phyloP scores from a whole-genome alignment of 495 filamentous ascomycete species.

The Beverwykella pulmonaria region DNA sequence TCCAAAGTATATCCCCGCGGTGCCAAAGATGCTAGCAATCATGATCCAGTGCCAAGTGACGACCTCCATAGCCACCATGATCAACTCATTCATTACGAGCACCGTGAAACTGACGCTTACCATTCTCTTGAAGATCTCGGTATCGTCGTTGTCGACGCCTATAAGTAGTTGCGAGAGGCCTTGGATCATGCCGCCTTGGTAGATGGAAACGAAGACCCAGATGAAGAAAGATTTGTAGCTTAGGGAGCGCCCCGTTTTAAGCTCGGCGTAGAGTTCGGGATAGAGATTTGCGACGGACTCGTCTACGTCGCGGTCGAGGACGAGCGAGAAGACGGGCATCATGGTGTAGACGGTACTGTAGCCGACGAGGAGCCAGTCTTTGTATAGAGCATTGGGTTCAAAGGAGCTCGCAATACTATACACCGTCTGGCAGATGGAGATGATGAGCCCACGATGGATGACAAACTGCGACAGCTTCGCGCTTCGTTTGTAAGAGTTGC shows the following conservation, averaged over 20 bases:
- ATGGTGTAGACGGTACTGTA: constrained; percentile 98
- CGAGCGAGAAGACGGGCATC: constrained; percentile 90
- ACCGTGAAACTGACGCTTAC: constrained; percentile 90
- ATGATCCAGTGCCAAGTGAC: constrained; percentile 97
- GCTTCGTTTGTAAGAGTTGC: constrained; percentile 93
- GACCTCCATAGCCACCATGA: constrained; percentile 95
- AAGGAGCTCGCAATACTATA: constrained; percentile 90
- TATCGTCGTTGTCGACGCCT: constrained; percentile 62
- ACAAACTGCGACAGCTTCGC: constrained; percentile 98
- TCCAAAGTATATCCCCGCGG: constrained; percentile 74
- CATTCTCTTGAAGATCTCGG: constrained; percentile 56
- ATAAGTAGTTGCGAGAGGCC: constrained; percentile 86
- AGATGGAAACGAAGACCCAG: constrained; percentile 94
- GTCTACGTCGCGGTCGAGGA: constrained; percentile 93
- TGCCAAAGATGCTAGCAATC: constrained; percentile 81
- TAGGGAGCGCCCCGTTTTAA: constrained; percentile 80
- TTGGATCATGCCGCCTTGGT: constrained; percentile 94
- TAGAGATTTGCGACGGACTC: constrained; percentile 91
- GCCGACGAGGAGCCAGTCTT: constrained; percentile 94
- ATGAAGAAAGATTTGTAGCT: constrained; percentile 93
- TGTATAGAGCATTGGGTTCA: constrained; percentile 91
- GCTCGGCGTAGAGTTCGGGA: constrained; percentile 95
- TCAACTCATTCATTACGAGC: constrained; percentile 88
- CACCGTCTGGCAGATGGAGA: constrained; percentile 94
- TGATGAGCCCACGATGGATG: constrained; percentile 95